Conservation (phyloP, 768 basidiomycete genomes). For the Pleurotus tuoliensis region DNA sequence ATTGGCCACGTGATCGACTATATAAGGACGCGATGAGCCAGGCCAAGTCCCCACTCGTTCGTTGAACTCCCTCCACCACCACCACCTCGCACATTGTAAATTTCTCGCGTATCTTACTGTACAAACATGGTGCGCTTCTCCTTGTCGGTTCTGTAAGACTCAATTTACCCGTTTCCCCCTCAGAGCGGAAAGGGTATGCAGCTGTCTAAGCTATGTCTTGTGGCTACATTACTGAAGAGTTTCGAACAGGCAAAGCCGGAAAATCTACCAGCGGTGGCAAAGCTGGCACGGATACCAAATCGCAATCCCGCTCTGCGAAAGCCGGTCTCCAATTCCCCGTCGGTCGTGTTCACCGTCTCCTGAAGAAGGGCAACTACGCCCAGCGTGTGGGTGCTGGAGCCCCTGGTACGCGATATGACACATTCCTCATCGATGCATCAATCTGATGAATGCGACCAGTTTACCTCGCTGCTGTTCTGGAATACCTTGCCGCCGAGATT, state of each 20-base stretch:
- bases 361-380: constrained; percentile 77
- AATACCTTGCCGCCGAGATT: constrained; percentile 83
- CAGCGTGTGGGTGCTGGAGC: constrained; percentile 78
- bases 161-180: not conserved
- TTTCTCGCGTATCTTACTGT: constrained; percentile 14
- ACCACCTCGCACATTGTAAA: constrained; percentile 12
- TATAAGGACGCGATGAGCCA: constrained; percentile 38
- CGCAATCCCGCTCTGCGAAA: constrained; percentile 60
- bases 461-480: constrained; percentile 80
- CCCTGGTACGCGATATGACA: constrained; percentile 40
- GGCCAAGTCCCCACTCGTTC: constrained; percentile 32
- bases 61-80: constrained; percentile 32
- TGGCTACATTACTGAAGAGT: constrained; percentile 1
- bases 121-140: constrained; percentile 21
- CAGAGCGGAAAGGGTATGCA: constrained; percentile 37
- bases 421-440: not conserved
- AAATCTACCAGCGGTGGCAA: constrained; percentile 74
- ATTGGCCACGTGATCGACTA: constrained; percentile 24
- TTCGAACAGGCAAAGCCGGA: constrained; percentile 42
- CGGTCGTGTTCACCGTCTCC: constrained; percentile 76
- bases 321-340: constrained; percentile 74
- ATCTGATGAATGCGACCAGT: constrained; percentile 32
- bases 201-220: not conserved
- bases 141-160: too few relatives aligned
- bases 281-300: constrained; percentile 44